Conservation (phyloP, 2,329 filamentous ascomycete genomes). For the Ceratocystis colombiana region DNA sequence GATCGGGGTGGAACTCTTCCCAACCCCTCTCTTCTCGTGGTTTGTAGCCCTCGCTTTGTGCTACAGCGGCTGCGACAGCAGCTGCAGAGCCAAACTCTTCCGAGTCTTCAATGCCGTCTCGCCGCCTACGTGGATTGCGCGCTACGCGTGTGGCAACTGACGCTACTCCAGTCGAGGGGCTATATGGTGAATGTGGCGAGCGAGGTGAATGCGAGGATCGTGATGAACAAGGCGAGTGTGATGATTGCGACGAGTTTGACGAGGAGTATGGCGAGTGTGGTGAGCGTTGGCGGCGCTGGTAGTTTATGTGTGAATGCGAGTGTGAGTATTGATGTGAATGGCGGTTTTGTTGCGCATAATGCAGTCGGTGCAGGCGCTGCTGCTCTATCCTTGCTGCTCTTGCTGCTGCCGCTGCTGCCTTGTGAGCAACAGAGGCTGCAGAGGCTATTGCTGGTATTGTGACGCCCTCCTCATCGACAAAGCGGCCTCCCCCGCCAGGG, state of each 20-base stretch:
- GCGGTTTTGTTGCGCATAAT: not conserved
- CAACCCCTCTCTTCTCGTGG: conserved; percentile 91
- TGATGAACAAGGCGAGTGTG: no score
- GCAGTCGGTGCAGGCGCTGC: not conserved
- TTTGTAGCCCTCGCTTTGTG: conserved; percentile 92
- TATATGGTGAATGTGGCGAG: conserved; percentile 25
- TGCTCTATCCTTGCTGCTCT: not conserved
- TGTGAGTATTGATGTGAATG: not conserved
- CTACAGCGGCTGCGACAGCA: conserved; percentile 74
- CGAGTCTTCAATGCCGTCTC: conserved; percentile 43
- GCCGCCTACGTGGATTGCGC: conserved; percentile 46
- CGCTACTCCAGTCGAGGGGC: conserved; percentile 32
- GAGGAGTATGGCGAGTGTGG: not conserved
- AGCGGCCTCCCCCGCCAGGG: conserved; percentile 74
- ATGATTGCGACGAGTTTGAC: no score
- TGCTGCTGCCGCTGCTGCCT: conserved; percentile 33
- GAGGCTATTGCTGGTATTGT: not conserved
- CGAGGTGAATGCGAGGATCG: no score
- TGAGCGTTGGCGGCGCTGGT: not conserved
- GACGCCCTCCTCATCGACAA: conserved; percentile 56
- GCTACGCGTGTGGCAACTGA: conserved; percentile 44
- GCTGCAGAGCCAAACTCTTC: conserved; percentile 80
- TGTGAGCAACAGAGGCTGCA: not conserved
- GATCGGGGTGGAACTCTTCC: conserved; percentile 94
- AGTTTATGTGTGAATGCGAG: not conserved